Conservation (phyloP, 805 yeast species). For the Yamadazyma ubonensis region DNA sequence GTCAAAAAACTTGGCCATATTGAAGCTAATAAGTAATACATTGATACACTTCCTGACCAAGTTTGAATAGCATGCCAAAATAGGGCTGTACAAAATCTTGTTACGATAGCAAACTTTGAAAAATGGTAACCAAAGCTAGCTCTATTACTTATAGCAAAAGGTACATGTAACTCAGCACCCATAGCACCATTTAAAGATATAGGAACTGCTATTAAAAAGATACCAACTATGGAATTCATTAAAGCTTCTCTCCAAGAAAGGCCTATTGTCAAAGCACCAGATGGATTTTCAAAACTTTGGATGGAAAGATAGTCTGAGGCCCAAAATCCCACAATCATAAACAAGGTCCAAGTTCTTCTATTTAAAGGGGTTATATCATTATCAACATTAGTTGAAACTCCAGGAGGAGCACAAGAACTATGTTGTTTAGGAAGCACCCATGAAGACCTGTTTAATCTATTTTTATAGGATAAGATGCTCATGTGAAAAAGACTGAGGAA, state of each 20-base stretch:
- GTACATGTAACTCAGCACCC: slow-evolving; percentile 34
- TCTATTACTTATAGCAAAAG: slow-evolving; percentile 33
- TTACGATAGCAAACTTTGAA: slow-evolving; percentile 26
- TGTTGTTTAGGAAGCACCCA: slow-evolving; percentile 12
- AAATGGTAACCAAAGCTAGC: slow-evolving; percentile 32
- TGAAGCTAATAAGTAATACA: slow-evolving; percentile 26
- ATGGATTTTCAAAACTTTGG: slow-evolving; percentile 14
- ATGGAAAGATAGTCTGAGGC: slow-evolving; percentile 15
- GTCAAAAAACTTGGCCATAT: slow-evolving; percentile 26
- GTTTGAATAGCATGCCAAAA: slow-evolving; percentile 27
- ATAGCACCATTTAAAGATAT: slow-evolving; percentile 24
- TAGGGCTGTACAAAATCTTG: slow-evolving; percentile 31
- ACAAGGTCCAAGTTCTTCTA: slow-evolving; percentile 15
- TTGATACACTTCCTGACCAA: slow-evolving; percentile 24
- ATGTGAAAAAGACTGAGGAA: neutral
- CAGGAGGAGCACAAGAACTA: slow-evolving; percentile 16
- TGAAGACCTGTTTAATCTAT: neutral
- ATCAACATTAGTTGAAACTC: slow-evolving; percentile 16
- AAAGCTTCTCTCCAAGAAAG: slow-evolving; percentile 21
- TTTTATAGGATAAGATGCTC: neutral
- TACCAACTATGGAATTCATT: slow-evolving; percentile 22
- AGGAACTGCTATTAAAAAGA: slow-evolving; percentile 22
- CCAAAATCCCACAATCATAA: slow-evolving; percentile 16
- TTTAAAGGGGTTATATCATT: slow-evolving; percentile 13
- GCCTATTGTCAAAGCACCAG: slow-evolving; percentile 11